Evolutionary conservation across 352 stramenopile genomes (phyloP), one percentile per base, ranked within the genome.

Genomic region (Elongisporangium prolatum): DNA sequence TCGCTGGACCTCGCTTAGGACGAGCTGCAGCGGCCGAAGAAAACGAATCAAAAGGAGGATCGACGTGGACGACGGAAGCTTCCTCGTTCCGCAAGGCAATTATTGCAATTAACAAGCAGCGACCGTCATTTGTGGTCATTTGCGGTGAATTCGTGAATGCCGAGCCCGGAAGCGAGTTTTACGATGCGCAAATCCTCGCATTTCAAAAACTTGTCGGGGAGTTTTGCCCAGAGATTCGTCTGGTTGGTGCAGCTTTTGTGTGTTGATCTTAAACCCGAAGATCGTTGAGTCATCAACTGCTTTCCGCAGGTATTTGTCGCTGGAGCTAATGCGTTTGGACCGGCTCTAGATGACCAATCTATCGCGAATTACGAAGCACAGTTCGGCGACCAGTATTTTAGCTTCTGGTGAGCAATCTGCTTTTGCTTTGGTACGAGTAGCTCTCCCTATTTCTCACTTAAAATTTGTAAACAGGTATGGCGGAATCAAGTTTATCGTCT

Each of bases 401-500:
- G 76, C 54, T 93, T 95, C 56, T 95, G 86, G 86, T 90, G 34
- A 14, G 61, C 51, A 65, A 34, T 34, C 7, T 7, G 24, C 3
- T 34, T 8, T 34, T 34, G 7, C 7, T 14, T 7, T 28, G 7
- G n/a, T 8, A 21, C 5, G 16, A 50, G 10, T 14, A 10, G 21
- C 48, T 4, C 21, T 28, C 28, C 16, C 8, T 18, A 6, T 21
- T 24, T 44, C 4, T 37, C 7, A 8, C 20, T 28, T 40, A 59
- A 9, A 37, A 25, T 16, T 3, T 21, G 3, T 25, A 2, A 22
- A 48, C 48, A 94, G 84, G 84, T 75, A 80, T 48, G 81, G 81
- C 14, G 85, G 82, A 8, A 78, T 90, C 58, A 95, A 93, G 55
- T 90, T 74, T 49, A 86, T 95, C 28, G 81, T 93, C 17, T 48